phyloP scores from a whole-genome alignment of 768 basidiomycete species.

The Phylloporus rhodoxanthus region DNA sequence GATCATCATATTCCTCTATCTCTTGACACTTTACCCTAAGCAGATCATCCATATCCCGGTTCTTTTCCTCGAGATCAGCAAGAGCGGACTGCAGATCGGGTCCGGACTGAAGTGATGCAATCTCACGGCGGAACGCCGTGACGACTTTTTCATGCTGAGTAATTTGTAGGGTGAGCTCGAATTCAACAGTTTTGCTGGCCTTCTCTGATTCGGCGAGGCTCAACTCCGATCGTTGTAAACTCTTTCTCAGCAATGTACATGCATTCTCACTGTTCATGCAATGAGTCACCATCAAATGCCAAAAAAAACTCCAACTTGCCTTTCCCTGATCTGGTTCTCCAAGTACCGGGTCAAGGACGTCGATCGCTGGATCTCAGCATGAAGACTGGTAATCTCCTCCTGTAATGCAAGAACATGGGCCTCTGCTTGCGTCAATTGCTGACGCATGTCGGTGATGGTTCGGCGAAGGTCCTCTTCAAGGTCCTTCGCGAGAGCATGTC shows the following conservation, averaged over 20 bases:
- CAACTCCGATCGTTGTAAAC: constrained; percentile 36
- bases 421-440: constrained; percentile 39
- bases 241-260: constrained; percentile 35
- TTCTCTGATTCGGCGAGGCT: constrained; percentile 53
- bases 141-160: constrained; percentile 66
- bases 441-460: constrained; percentile 33
- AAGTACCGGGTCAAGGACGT: constrained; percentile 56
- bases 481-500: constrained; percentile 29
- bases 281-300: constrained; percentile 2
- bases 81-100: constrained; percentile 53
- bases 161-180: constrained; percentile 56
- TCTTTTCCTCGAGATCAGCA: constrained; percentile 60
- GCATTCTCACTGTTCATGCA: constrained; percentile 41
- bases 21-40: constrained; percentile 64
- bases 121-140: constrained; percentile 50
- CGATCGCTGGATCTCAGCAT: constrained; percentile 61
- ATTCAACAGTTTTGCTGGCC: constrained; percentile 54
- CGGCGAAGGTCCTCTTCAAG: constrained; percentile 32
- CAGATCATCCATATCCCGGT: constrained; percentile 70
- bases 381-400: constrained; percentile 50
- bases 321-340: constrained; percentile 59
- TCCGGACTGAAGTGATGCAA: constrained; percentile 45
- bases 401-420: constrained; percentile 34
- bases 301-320: constrained; percentile 35
- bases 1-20: constrained; percentile 82